These are phyloP conservation scores for Lichtheimia hyalospora DNA, from an alignment of 371 early-diverging fungal genomes.

Conservation along the genomic window DNA sequence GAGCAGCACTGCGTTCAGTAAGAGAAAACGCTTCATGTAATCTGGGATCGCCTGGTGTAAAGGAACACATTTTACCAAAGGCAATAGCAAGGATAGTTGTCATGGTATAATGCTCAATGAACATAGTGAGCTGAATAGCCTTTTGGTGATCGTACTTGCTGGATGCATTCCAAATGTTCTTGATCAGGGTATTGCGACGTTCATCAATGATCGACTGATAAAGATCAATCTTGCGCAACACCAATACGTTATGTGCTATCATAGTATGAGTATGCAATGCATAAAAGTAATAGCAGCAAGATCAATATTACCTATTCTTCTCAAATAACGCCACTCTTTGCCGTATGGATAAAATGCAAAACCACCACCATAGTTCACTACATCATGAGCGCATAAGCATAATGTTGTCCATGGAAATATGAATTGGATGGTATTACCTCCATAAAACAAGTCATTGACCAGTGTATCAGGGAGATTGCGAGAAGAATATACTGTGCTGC, in stretches of 20 bases:
- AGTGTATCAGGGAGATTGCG: conserved; percentile 37
- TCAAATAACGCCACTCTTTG: conserved; percentile 35
- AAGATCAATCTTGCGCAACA: conserved; percentile 32
- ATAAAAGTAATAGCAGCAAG: not conserved
- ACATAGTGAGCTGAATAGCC: conserved; percentile 11
- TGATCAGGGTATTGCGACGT: conserved; percentile 18
- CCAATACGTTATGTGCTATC: conserved; percentile 36
- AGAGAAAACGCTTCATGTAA: conserved; percentile 38
- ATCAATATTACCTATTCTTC: conserved; percentile 38
- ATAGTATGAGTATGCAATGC: not conserved
- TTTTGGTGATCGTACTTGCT: not conserved
- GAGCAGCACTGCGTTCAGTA: conserved; percentile 30
- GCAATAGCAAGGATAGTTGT: conserved; percentile 40
- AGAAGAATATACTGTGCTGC: conserved; percentile 45
- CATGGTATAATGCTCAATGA: conserved; percentile 48
- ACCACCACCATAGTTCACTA: conserved; percentile 41
- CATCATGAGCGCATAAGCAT: not conserved
- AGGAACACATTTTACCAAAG: conserved; percentile 36
- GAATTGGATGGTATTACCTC: conserved; percentile 24
- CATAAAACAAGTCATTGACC: conserved; percentile 34
- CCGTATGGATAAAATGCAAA: conserved; percentile 53
- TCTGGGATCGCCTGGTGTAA: conserved; percentile 33
- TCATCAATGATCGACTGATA: conserved; percentile 43
- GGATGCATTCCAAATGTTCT: conserved; percentile 4
- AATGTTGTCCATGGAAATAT: not conserved